Evolutionary conservation across 2,329 filamentous ascomycete species (phyloP).

Genomic region (Penicillium italicum): DNA sequence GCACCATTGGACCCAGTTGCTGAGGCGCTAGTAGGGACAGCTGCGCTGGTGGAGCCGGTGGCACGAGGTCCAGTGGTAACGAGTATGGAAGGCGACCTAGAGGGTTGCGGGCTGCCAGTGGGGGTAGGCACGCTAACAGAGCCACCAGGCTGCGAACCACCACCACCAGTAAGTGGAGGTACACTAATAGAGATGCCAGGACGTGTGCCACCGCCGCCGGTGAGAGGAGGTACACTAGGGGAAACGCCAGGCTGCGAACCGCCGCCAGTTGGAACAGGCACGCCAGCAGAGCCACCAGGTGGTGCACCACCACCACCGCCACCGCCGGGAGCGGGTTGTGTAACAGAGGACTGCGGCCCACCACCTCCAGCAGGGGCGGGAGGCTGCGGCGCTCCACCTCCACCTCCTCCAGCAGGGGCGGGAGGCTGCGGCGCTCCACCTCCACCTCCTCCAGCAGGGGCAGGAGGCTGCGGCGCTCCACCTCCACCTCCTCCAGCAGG

Average conservation of each 20-base stretch:
- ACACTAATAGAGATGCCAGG: not conserved
- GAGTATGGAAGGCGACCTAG: not conserved
- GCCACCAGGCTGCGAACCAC: not conserved
- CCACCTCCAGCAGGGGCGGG: not conserved
- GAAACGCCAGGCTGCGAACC: not conserved
- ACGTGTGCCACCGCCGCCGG: not conserved
- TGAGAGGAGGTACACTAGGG: not conserved
- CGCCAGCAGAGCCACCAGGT: not conserved
- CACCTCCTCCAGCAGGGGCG: too few species aligned
- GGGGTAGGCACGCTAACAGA: not conserved
- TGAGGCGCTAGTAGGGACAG: slow-evolving; percentile 12
- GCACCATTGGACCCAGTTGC: slow-evolving; percentile 16
- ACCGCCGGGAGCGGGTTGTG: not conserved
- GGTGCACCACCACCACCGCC: not conserved
- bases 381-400: not conserved
- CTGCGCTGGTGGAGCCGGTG: slow-evolving; percentile 4
- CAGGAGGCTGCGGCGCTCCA: too few species aligned
- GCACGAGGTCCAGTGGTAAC: not conserved
- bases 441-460: not conserved
- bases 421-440: not conserved
- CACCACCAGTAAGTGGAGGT: not conserved
- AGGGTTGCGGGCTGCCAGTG: not conserved
- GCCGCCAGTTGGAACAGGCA: not conserved
- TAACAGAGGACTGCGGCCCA: not conserved
- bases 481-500: not conserved